These are phyloP conservation scores for Paracoccidioides lutzii DNA, from an alignment of 2,329 filamentous ascomycete genomes.

Conservation along the genomic window DNA sequence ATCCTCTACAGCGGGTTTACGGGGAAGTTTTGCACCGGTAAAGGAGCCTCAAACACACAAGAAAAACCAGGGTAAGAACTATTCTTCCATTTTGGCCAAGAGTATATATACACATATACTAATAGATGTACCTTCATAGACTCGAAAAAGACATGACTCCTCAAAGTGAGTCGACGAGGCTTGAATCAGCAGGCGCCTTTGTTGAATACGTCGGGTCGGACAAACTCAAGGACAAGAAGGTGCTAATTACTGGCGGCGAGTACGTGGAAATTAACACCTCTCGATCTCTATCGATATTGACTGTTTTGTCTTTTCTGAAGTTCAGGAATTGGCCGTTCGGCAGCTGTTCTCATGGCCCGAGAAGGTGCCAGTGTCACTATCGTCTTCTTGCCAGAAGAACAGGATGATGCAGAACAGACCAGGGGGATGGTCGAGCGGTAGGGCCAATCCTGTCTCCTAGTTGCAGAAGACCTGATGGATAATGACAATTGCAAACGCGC, in stretches of 20 bases:
- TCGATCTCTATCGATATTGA: neutral
- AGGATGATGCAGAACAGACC: constrained; percentile 43
- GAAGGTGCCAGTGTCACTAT: constrained; percentile 47
- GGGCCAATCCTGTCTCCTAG: constrained; percentile 35
- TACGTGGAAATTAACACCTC: constrained; percentile 20
- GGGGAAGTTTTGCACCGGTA: neutral
- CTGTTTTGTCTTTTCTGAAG: constrained; percentile 18
- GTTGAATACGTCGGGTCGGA: constrained; percentile 33
- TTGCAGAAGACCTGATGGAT: constrained; percentile 39
- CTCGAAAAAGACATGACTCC: constrained; percentile 18
- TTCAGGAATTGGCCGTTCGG: constrained; percentile 43
- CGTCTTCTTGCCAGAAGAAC: constrained; percentile 43
- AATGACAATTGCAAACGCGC: constrained; percentile 39
- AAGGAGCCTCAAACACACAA: neutral
- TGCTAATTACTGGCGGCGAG: constrained; percentile 46
- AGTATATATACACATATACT: neutral
- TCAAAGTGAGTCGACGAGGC: constrained; percentile 23
- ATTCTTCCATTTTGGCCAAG: neutral
- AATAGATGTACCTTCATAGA: neutral
- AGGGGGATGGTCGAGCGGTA: constrained; percentile 41
- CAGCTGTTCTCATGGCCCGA: constrained; percentile 44
- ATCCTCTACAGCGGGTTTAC: neutral
- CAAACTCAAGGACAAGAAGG: constrained; percentile 40
- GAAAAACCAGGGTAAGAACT: constrained; percentile 2
- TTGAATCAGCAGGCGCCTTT: constrained; percentile 18